Evolutionary conservation across 768 basidiomycete genomes (phyloP), one percentile per base, ranked within the genome.

Genomic region (Sutorius australiensis): DNA sequence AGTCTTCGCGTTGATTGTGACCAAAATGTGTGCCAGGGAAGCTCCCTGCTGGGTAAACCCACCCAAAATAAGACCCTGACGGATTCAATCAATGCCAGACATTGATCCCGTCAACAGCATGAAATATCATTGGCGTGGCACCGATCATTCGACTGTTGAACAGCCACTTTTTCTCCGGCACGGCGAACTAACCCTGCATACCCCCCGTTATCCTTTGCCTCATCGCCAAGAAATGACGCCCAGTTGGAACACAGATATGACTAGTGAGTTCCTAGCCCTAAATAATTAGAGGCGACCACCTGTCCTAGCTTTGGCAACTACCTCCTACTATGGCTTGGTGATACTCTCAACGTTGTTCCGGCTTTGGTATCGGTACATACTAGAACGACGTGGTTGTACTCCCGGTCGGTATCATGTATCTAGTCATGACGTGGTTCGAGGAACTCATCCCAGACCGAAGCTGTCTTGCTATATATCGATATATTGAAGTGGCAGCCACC

Each of bases 261-360:
- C 34, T 11, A 44, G 48, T 50, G 19, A 50, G 9, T 51, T n/a
- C 21, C 28, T 13, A 24, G 28, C 31, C 17, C 17, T 16, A n/a
- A 51, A n/a, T 5, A 14, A 14, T 2, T n/a, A 4, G 19, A 13
- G 9, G 11, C 38, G 48, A 51, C 30, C 7, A 51, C 27, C 12
- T 50, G n/a, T 32, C 33, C 17, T 24, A 38, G 51, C 51, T 19
- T 10, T 32, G 31, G 31, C 48, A 27, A 32, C 49, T 6, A 32
- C 51, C 5, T 51, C 51, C 37, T 31, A 52, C 37, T 31, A 52
- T 16, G 10, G 48, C 24, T 14, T 52, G 31, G 49, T 24, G 30
- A 52, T 52, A 24, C 46, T 34, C 30, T 52, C 48, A 32, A 52
- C 37, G 6, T 1, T 52, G 21, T 27, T 51, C 37, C 31, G 47